Evolutionary conservation across 2,329 filamentous ascomycete species (phyloP), one percentile per base, ranked within the genome.

Genomic region (Rhynchosporium agropyri): DNA sequence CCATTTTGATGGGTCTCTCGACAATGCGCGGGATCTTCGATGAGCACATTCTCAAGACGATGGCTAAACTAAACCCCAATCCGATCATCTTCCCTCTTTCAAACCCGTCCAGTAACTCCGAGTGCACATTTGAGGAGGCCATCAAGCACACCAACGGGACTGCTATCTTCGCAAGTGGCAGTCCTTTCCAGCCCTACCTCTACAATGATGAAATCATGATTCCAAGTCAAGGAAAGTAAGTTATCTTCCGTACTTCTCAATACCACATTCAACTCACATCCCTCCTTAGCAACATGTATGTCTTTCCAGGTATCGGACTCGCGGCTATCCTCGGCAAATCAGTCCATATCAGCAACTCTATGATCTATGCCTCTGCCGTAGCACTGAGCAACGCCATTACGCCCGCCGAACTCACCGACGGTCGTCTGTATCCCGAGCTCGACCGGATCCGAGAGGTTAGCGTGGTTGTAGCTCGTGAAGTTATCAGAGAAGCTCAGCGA

Each of bases 271-370:
- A 49, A 42, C 38, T 48, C 26, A 48, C 46, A 61, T 45, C 64
- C 20, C 26, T 56, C 5, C 42, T 38, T 31, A 96, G 96, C 79
- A 96, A 96, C 76, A 90, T 89, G 6, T 90, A 91, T 49, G 88
- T 89, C 10, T 96, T 96, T 75, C 92, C 92, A 0, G 91, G 91
- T 0, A 93, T 96, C 64, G 92, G 91, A 0, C 86, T 96, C 1
- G 92, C 90, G 10, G 84, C 84, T 3, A 84, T 97, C 2, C 83
- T 96, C 1, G 87, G 82, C 53, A 86, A 90, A 38, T 82, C 89
- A 3, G 80, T 78, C 13, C 81, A 85, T 2, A 79, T 96, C 29
- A 69, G 57, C 33, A 67, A 72, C 65, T 68, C 71, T 61, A 73
- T 73, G 71, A 92, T 96, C 84, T 85, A 96, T 20, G 88, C 95